These are phyloP conservation scores for Cryptosporidium muris DNA, from an alignment of 169 alveolate genomes.

Conservation along the genomic window DNA sequence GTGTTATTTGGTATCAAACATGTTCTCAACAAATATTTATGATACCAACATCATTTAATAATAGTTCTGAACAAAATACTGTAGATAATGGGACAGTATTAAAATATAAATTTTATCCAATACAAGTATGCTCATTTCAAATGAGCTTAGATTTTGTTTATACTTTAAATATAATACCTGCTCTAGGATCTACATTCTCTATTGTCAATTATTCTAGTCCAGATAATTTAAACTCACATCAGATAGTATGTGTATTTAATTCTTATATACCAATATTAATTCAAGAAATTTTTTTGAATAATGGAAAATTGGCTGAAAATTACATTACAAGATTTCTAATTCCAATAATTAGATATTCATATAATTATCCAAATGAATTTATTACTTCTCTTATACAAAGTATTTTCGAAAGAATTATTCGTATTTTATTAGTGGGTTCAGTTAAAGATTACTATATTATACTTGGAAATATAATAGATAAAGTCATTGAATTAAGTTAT, in stretches of 20 bases:
- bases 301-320: neutral
- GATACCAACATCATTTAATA: neutral
- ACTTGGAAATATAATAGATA: neutral
- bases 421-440: neutral
- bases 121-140: slow-evolving; percentile 20
- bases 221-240: too few species aligned
- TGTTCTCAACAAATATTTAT: slow-evolving; percentile 11
- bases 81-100: neutral
- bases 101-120: neutral
- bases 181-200: slow-evolving; percentile 26
- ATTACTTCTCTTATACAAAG: neutral
- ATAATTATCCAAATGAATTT: slow-evolving; percentile 19
- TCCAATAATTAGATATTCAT: slow-evolving; percentile 10
- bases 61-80: slow-evolving; percentile 7
- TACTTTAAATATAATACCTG: slow-evolving; percentile 27
- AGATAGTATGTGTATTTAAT: neutral
- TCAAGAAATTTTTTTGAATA: slow-evolving; percentile 2
- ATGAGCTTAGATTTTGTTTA: neutral
- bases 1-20: slow-evolving; percentile 57
- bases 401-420: slow-evolving; percentile 44
- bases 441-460: slow-evolving; percentile 20
- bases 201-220: neutral
- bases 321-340: neutral
- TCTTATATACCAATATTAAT: slow-evolving; percentile 16
- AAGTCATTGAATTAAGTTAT: neutral